These are phyloP conservation scores for Boletus eberwhitei DNA, from an alignment of 768 basidiomycete species.

Conservation along the genomic window DNA sequence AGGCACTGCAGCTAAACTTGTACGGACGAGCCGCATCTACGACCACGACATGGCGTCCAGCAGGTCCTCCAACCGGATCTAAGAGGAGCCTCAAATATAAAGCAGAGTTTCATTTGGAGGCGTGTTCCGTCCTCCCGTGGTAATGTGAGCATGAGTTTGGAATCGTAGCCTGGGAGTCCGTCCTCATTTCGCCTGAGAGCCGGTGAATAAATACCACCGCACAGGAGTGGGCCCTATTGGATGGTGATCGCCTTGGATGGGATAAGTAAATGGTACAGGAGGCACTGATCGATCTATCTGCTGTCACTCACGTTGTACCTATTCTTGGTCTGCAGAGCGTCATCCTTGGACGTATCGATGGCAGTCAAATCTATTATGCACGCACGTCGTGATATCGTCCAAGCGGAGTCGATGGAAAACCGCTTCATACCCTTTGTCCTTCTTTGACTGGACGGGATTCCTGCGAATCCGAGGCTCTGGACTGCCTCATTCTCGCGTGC, in stretches of 20 bases:
- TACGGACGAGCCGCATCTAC: background rate
- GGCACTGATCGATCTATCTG: conserved; percentile 7
- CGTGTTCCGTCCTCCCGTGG: background rate
- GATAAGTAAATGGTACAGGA: background rate
- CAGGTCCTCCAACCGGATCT: background rate
- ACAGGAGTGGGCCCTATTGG: background rate
- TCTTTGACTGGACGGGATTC: background rate
- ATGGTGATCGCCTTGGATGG: conserved; percentile 8
- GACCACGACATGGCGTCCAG: background rate
- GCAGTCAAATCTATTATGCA: background rate
- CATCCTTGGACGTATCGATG: conserved; percentile 6
- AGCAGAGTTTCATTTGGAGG: conserved; percentile 19
- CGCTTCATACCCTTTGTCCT: background rate
- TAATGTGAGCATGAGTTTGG: no score
- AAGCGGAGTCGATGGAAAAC: conserved; percentile 6
- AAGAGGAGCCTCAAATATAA: conserved; percentile 8
- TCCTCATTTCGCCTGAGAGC: conserved; percentile 20
- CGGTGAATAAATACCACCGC: background rate
- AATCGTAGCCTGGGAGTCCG: conserved; percentile 25
- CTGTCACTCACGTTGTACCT: background rate
- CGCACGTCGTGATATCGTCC: background rate
- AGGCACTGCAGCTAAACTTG: conserved; percentile 10
- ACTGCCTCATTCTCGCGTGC: conserved; percentile 6
- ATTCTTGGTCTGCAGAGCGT: conserved; percentile 6
- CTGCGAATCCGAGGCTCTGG: conserved; percentile 1